Base-by-base conservation (phyloP, 2,329 filamentous ascomycete genomes). In the Hymenoscyphus linearis region DNA sequence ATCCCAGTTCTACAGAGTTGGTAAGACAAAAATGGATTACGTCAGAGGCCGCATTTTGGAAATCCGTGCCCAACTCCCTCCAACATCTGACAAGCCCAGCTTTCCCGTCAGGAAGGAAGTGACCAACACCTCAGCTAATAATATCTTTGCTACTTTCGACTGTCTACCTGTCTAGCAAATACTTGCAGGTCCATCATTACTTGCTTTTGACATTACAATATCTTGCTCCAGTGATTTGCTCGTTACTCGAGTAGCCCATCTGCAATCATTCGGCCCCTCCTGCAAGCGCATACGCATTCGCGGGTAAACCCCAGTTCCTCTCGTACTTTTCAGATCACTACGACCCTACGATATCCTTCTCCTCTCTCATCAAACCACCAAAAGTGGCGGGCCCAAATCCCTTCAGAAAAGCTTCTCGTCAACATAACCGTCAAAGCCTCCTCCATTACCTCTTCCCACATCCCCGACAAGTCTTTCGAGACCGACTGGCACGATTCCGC, bases 391-490 rank as follows among this genome's bases (percentile, higher is more conserved):
- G 58, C 64, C 67, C 67, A 66, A 65, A 58, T 60, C 53, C 63
- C 44, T 59, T 67, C 6, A 66, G 67, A 18, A 67, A 64, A 65
- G 61, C 64, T 50, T 6, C 44, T 25, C 65, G 68, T 62, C 72
- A 76, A 54, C 80, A 75, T 66, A 76, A 79, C 67, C 76, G 73
- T 26, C 75, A 77, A 59, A 81, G 76, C 65, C 74, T 89, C 65
- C 73, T 91, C 56, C 82, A 87, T 68, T 86, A 85, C 73, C 79
- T 93, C 64, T 86, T 92, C 69, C 87, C 88, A n/a, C 78, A 80
- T 67, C 77, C 82, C 64, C 70, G 83, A 59, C 83, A 83, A 72
- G 83, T 82, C 64, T 86, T 87, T 81, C 67, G 86, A 86, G 68
- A 85, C 62, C 84, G 82, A 64, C 79, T 95, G 59, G 81, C 87